phyloP scores from a whole-genome alignment of 2,329 filamentous ascomycete genomes.

The Gaeumannomyces sp. region DNA sequence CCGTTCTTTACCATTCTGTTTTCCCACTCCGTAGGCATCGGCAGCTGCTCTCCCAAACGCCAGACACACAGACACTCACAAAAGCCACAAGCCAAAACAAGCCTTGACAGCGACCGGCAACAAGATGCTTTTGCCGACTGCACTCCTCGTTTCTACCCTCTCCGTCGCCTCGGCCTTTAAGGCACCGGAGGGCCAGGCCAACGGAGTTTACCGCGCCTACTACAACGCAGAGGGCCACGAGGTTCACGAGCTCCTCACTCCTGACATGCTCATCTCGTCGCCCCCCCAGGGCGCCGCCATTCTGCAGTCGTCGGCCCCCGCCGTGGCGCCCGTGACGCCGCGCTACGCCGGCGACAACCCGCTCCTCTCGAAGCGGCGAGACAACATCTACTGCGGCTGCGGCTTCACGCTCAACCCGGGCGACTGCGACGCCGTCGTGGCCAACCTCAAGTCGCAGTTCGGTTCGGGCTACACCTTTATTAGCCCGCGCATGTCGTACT shows the following conservation, averaged over 20 bases:
- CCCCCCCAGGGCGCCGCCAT: neutral
- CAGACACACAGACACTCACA: neutral
- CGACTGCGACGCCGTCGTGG: constrained; percentile 1
- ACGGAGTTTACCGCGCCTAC: neutral
- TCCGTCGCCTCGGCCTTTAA: neutral
- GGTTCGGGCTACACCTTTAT: neutral
- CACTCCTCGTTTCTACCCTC: neutral
- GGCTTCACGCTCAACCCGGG: neutral
- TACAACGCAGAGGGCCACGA: neutral
- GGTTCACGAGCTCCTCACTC: neutral
- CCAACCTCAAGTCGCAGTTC: neutral
- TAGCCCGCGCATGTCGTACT: neutral
- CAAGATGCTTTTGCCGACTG: neutral
- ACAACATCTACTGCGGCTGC: constrained; percentile 1
- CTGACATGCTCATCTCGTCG: neutral
- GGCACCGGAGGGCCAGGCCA: neutral
- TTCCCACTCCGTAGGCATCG: neutral
- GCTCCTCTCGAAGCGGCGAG: neutral
- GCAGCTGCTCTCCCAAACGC: neutral
- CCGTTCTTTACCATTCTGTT: neutral
- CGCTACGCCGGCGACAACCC: neutral
- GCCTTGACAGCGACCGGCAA: neutral
- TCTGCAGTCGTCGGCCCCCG: neutral
- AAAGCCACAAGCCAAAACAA: neutral
- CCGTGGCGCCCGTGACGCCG: neutral